These are phyloP conservation scores for Fusarium fujikuroi DNA, from an alignment of 2,329 filamentous ascomycete genomes.

Conservation along the genomic window DNA sequence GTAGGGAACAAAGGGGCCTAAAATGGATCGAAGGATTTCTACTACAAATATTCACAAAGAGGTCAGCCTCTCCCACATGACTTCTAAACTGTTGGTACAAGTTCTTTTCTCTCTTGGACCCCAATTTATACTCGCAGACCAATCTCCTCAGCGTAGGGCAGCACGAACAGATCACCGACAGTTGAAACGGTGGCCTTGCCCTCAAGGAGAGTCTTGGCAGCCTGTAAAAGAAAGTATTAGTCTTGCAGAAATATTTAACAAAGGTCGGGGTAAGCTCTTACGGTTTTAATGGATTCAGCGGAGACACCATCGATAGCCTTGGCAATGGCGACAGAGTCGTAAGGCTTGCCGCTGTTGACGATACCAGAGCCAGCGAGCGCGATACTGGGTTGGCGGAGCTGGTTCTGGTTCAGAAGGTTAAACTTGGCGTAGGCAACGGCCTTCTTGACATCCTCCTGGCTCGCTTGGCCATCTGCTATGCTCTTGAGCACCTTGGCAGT, in stretches of 20 bases:
- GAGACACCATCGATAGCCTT: slow-evolving; percentile 84
- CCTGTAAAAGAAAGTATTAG: slow-evolving; percentile 63
- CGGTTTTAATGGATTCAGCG: slow-evolving; percentile 84
- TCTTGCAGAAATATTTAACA: slow-evolving; percentile 40
- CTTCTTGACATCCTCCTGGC: slow-evolving; percentile 89
- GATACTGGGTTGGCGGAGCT: slow-evolving; percentile 80
- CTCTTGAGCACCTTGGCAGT: slow-evolving; percentile 85
- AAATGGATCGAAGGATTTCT: slow-evolving; percentile 52
- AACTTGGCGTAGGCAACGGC: slow-evolving; percentile 95
- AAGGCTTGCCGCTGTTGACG: slow-evolving; percentile 81
- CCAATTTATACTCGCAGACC: slow-evolving; percentile 87
- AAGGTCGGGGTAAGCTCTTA: slow-evolving; percentile 59
- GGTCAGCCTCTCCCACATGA: slow-evolving; percentile 49
- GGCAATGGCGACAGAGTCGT: slow-evolving; percentile 83
- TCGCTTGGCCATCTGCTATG: slow-evolving; percentile 78
- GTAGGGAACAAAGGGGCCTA: slow-evolving; percentile 25
- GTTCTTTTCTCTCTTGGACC: slow-evolving; percentile 48
- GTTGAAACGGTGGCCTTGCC: slow-evolving; percentile 89
- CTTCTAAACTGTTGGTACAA: slow-evolving; percentile 59
- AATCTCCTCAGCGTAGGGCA: slow-evolving; percentile 94
- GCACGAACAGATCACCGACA: slow-evolving; percentile 89
- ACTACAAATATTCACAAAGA: slow-evolving; percentile 60
- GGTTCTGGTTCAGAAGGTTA: slow-evolving; percentile 82
- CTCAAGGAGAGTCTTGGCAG: slow-evolving; percentile 87
- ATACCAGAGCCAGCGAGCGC: slow-evolving; percentile 87